Base-by-base conservation (phyloP, 1,284 basidiomycete species). In the Sutorius eximius region DNA sequence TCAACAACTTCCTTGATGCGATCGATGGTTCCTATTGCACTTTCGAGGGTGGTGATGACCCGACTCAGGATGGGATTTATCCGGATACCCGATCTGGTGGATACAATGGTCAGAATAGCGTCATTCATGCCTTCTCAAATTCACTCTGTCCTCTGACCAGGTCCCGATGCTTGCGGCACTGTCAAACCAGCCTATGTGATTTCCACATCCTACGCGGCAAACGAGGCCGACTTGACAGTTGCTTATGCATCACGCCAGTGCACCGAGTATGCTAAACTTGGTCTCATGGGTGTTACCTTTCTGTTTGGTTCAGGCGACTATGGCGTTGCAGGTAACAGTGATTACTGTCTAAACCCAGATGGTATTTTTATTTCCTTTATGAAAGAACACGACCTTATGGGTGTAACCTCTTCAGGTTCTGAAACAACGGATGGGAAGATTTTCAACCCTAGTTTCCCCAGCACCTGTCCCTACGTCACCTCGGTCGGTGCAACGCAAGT, bases 1-100 rank as follows among this genome's bases (percentile, higher is more conserved):
- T 80, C 60, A 70, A 78, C 65, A 77, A 75, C 59, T 72, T 73
- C 57, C 71, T 81, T 11, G 78, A 81, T 58, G 75, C 76, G 8
- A 62, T 79, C 11, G 82, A 81, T 54, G 73, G 67, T 3, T 71
- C 74, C 1, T 89, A 78, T 70, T 87, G 86, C 59, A 78, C 76
- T 0, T 86, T 80, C 51, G 77, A 83, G 53, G 84, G 84, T 4
- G 83, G 84, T 3, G 83, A 87, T 41, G 80, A 84, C 61, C 76
- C 77, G 8, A 63, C 34, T 4, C 59, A 71, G 52, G 77, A 85
- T 61, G 75, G 73, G 11, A 68, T 79, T 47, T 86, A 84, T 57
- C 85, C 85, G 1, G 81, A 85, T 61, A 56, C 65, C 2, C 45
- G 59, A 12, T 68, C 72, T 6, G 79, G 77, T 15, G 82, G 82